Base-by-base conservation (phyloP, 108 stramenopile genomes). In the Cyclotella sp. region DNA sequence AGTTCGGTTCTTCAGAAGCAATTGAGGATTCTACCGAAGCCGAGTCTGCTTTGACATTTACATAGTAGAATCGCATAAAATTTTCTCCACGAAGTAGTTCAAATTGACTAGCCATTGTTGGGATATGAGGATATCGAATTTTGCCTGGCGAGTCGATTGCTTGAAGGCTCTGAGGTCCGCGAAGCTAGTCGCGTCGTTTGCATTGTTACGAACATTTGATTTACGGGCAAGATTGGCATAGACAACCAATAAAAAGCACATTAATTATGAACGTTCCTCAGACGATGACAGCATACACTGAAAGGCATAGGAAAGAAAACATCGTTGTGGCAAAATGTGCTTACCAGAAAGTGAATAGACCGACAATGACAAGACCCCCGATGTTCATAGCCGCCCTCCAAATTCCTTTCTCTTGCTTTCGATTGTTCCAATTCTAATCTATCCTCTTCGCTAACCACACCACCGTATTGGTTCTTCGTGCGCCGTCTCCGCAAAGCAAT, bases 351-450 rank as follows among this genome's bases (percentile, higher is more conserved):
- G 6, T 77, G 64, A 54, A 93, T 85, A 21, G 87, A 86, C 14
- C 84, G 68, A 69, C 92, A 93, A 62, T 93, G 87, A 54, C 92
- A 93, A 22, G 84, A 85, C 40, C 92, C 92, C 10, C 61, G 40
- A 72, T 91, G 87, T 16, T 76, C 71, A 63, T 43, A 63, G 11
- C n/a, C 58, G 12, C 64, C 60, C 63, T 54, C n/a, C 19, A 13
- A 66, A 63, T 24, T 81, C 43, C 22, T 39, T 29, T 24, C 44
- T 15, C 26, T 63, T n/a, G 51, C 43, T 27, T 26, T 24, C n/a
- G 21, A 57, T 15, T 70, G 27, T 30, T 46, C 43, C 28, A n/a
- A 53, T 39, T 45, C 29, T 0, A 24, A 29, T 53, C 41, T 11
- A 7, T 22, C 40, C 15, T 65, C 65, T 11, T 71, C 54, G 22